These are phyloP conservation scores for Isabelozyma gotoi DNA, from an alignment of 805 yeast species.

Conservation along the genomic window DNA sequence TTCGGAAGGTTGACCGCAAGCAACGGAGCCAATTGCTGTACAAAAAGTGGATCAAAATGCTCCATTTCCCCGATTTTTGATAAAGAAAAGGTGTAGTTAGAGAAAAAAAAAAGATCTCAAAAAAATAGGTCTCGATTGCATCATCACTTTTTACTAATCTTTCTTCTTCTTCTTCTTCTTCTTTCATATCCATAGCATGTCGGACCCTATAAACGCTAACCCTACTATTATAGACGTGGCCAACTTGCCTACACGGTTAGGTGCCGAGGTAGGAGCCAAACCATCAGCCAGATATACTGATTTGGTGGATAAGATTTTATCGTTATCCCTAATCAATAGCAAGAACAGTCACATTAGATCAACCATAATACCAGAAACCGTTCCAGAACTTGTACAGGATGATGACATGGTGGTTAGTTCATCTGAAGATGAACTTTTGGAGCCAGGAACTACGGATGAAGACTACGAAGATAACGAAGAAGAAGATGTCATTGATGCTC, in stretches of 20 bases:
- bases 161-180: background rate
- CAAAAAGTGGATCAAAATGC: constrained; percentile 21
- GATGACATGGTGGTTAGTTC: constrained; percentile 13
- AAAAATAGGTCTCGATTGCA: background rate
- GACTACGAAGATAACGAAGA: constrained; percentile 29
- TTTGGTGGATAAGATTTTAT: constrained; percentile 25
- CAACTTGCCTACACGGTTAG: constrained; percentile 69
- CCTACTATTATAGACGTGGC: constrained; percentile 80
- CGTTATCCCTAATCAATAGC: constrained; percentile 25
- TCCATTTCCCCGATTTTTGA: constrained; percentile 25
- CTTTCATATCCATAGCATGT: constrained; percentile 38
- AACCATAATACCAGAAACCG: constrained; percentile 2
- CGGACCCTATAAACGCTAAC: constrained; percentile 87
- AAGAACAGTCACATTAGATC: background rate
- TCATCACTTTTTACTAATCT: background rate
- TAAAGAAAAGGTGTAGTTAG: background rate
- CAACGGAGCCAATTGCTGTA: constrained; percentile 39
- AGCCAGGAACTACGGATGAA: constrained; percentile 19
- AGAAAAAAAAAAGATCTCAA: background rate
- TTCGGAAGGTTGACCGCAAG: constrained; percentile 10
- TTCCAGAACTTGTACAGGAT: constrained; percentile 29
- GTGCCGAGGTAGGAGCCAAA: constrained; percentile 7
- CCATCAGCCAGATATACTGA: constrained; percentile 12
- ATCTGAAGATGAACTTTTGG: constrained; percentile 8
- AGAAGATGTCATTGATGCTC: constrained; percentile 74